Evolutionary conservation across 2,329 filamentous ascomycete species (phyloP).

Genomic region (Diaporthe australafricana): DNA sequence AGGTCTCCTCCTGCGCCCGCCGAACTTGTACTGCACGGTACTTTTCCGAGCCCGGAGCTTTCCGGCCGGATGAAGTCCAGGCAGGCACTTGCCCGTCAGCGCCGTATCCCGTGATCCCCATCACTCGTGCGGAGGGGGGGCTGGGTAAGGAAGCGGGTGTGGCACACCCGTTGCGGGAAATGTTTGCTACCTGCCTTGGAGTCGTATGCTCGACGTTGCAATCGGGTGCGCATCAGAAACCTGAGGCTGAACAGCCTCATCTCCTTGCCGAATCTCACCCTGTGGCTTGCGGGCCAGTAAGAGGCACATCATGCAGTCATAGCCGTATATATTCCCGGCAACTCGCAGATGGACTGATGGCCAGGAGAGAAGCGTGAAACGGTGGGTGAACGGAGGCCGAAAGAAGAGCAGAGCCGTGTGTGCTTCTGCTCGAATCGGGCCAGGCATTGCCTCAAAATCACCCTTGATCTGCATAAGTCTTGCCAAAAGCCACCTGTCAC

Average conservation of each 20-base stretch:
- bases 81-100: not conserved
- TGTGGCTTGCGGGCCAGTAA: slow-evolving; percentile 3
- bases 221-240: not conserved
- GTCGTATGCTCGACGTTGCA: slow-evolving; percentile 4
- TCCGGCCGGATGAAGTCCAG: slow-evolving; percentile 8
- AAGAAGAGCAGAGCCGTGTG: slow-evolving; percentile 1
- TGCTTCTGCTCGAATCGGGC: slow-evolving; percentile 18
- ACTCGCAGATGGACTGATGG: not conserved
- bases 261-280: slow-evolving; percentile 2
- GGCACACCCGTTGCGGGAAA: not conserved
- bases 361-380: slow-evolving; percentile 9
- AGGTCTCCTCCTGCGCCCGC: not conserved
- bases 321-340: slow-evolving; percentile 4
- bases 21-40: slow-evolving; percentile 22
- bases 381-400: slow-evolving; percentile 16
- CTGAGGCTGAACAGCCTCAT: slow-evolving; percentile 28
- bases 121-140: not conserved
- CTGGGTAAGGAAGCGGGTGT: not conserved
- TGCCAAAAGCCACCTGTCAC: slow-evolving; percentile 25
- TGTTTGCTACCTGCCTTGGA: slow-evolving; percentile 23
- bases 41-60: slow-evolving; percentile 22
- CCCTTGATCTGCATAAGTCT: slow-evolving; percentile 29
- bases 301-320: slow-evolving; percentile 10
- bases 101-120: not conserved
- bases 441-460: slow-evolving; percentile 16